phyloP scores from a whole-genome alignment of 805 yeast species.

The Candida ulmi region DNA sequence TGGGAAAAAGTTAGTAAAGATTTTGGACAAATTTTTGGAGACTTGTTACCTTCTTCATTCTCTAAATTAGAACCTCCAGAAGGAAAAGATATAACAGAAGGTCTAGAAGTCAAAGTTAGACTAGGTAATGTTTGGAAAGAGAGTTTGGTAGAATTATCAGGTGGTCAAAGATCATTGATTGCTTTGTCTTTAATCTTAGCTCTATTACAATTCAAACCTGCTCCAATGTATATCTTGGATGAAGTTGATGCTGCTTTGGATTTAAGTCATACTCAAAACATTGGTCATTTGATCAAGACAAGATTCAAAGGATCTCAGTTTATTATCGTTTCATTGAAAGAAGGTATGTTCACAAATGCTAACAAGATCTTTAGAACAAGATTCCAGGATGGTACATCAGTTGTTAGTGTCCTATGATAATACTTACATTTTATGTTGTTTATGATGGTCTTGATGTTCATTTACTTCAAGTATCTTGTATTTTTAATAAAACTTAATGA shows the following conservation, averaged over 20 bases:
- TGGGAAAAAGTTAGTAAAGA: conserved; percentile 84
- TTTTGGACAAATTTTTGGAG: conserved; percentile 86
- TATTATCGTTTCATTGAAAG: conserved; percentile 93
- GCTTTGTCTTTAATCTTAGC: conserved; percentile 93
- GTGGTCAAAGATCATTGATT: conserved; percentile 94
- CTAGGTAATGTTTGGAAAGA: conserved; percentile 95
- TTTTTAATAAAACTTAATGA: too few species aligned
- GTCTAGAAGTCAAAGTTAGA: conserved; percentile 84
- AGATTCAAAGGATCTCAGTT: conserved; percentile 94
- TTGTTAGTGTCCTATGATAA: conserved; percentile 63
- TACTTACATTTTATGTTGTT: not conserved
- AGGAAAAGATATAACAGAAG: conserved; percentile 78
- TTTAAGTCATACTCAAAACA: conserved; percentile 93
- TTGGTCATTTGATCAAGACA: conserved; percentile 93
- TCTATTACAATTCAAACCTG: conserved; percentile 89
- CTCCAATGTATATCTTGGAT: conserved; percentile 96
- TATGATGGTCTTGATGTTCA: not conserved
- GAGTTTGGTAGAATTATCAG: conserved; percentile 88
- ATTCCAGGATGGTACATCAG: conserved; percentile 95
- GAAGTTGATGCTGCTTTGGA: conserved; percentile 99
- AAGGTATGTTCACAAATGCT: conserved; percentile 97
- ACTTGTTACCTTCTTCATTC: conserved; percentile 81
- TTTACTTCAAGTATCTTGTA: not conserved
- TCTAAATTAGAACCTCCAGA: conserved; percentile 84
- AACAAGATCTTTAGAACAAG: conserved; percentile 89